These are phyloP conservation scores for Aspergillus texensis DNA, from an alignment of 2,329 filamentous ascomycete genomes.

Conservation along the genomic window DNA sequence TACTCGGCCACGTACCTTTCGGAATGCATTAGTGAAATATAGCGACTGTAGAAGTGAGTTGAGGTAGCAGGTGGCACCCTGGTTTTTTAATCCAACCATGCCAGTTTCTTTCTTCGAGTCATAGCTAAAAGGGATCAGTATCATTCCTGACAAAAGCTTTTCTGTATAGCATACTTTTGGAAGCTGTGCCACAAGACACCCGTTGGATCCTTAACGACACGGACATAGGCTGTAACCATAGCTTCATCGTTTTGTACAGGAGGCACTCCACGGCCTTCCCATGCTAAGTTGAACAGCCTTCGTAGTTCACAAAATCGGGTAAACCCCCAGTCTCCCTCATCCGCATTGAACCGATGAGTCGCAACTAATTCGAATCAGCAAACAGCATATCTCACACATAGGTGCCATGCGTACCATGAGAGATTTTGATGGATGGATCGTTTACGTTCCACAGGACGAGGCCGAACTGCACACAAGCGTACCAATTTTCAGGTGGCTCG, in stretches of 20 bases:
- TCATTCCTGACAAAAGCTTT: constrained; percentile 31
- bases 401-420: constrained; percentile 61
- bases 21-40: constrained; percentile 89
- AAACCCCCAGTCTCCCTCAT: constrained; percentile 98
- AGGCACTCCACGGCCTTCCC: constrained; percentile 68
- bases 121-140: constrained; percentile 62
- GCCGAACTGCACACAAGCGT: constrained; percentile 93
- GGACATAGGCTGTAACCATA: constrained; percentile 51
- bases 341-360: constrained; percentile 94
- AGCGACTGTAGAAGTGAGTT: constrained; percentile 83
- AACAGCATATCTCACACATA: constrained; percentile 5
- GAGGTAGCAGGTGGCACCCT: constrained; percentile 88
- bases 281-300: constrained; percentile 77
- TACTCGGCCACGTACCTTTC: constrained; percentile 66
- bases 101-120: constrained; percentile 99
- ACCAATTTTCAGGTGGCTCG: constrained; percentile 86
- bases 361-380: constrained; percentile 55
- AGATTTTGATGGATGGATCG: constrained; percentile 78
- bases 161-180: constrained; percentile 38
- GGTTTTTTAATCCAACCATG: constrained; percentile 94
- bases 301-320: constrained; percentile 92
- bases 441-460: constrained; percentile 93
- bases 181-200: constrained; percentile 53
- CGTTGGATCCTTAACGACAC: constrained; percentile 52
- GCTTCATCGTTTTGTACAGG: constrained; percentile 52